Conservation (phyloP, 176 grass and related monocot species). For the Stipa capillata region DNA sequence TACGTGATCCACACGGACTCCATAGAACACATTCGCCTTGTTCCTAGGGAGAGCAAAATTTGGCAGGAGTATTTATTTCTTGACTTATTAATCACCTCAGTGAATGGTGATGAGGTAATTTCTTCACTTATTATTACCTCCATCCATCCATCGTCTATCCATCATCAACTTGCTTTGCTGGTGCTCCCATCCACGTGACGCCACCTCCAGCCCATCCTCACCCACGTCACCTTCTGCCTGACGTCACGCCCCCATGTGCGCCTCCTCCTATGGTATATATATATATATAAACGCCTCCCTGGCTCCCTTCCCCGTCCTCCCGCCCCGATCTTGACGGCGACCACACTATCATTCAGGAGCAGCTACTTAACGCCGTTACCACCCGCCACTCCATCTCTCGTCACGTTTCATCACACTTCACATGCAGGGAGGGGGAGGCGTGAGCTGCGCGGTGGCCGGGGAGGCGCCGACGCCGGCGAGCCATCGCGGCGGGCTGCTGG, state of each 20-base stretch:
- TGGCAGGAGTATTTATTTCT: too few relatives aligned
- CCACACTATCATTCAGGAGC: background rate
- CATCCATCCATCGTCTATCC: too few relatives aligned
- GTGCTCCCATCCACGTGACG: slow-evolving; percentile 30
- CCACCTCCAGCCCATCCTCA: slow-evolving; percentile 7
- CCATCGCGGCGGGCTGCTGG: background rate
- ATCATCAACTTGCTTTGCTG: too few relatives aligned
- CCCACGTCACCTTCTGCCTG: slow-evolving; percentile 24
- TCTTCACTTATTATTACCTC: too few relatives aligned
- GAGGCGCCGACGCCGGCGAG: background rate
- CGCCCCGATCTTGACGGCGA: slow-evolving; percentile 15
- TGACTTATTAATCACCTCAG: too few relatives aligned
- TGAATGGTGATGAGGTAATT: too few relatives aligned
- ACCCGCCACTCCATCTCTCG: too few relatives aligned
- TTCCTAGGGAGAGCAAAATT: too few relatives aligned
- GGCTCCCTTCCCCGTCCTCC: background rate
- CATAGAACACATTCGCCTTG: too few relatives aligned
- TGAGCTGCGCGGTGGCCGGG: slow-evolving; percentile 24
- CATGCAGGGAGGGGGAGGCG: slow-evolving; percentile 46
- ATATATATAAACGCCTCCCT: too few relatives aligned
- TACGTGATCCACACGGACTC: background rate
- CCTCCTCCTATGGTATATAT: too few relatives aligned
- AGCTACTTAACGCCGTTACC: background rate
- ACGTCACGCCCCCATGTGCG: slow-evolving; percentile 53
- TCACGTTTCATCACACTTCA: too few relatives aligned